Evolutionary conservation across 345 rosid genomes (phyloP).

Genomic region (Jatropha curcas): DNA sequence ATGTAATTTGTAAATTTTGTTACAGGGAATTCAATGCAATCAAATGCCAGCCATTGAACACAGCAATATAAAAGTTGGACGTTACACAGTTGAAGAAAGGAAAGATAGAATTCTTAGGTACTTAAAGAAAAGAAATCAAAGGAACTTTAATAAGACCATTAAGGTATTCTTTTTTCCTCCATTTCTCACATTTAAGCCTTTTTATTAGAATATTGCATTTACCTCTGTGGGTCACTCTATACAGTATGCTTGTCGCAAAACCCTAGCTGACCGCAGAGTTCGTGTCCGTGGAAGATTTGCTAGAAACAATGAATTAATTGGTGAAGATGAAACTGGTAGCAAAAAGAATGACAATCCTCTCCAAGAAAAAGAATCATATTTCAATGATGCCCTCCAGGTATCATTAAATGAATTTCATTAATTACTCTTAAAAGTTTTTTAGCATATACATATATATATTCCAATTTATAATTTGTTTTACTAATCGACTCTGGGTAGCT

Average conservation of each 20-base stretch:
- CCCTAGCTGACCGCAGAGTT: conserved; percentile 86
- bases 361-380: conserved; percentile 40
- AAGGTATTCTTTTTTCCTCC: conserved; percentile 45
- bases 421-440: no score
- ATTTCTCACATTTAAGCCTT: no score
- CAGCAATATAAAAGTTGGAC: conserved; percentile 53
- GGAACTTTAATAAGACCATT: conserved; percentile 91
- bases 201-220: no score
- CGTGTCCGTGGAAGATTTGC: conserved; percentile 94
- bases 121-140: conserved; percentile 84
- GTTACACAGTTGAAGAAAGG: conserved; percentile 81
- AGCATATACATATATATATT: no score
- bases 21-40: conserved; percentile 46
- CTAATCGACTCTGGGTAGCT: no score
- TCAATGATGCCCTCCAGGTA: conserved; percentile 47
- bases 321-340: conserved; percentile 50
- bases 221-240: background rate
- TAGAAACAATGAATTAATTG: conserved; percentile 57
- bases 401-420: no score
- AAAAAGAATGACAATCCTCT: conserved; percentile 41
- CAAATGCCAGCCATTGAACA: conserved; percentile 39
- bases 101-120: conserved; percentile 83
- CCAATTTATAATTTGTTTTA: no score
- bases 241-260: conserved; percentile 92
- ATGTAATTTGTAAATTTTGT: background rate